Evolutionary conservation across 441 rosid species (phyloP).

Genomic region (Erodium texanum): DNA sequence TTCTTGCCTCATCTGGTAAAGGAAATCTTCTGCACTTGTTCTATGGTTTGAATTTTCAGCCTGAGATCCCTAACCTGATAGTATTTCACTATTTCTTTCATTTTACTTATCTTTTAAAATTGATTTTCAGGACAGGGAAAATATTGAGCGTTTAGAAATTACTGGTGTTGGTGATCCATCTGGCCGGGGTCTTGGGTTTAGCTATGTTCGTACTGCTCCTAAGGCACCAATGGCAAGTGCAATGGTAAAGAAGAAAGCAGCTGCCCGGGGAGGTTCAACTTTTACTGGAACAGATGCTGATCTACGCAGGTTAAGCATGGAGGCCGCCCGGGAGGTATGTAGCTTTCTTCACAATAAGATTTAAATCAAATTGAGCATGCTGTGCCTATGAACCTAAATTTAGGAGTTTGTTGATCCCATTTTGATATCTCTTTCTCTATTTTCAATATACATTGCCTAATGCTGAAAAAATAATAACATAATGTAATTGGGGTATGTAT

Average conservation of each 20-base stretch:
- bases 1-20: neutral
- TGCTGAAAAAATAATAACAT: too few relatives aligned
- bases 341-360: conserved; percentile 11
- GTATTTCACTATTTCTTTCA: conserved; percentile 3
- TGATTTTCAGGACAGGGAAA: conserved; percentile 73
- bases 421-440: too few relatives aligned
- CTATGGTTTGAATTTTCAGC: neutral
- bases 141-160: conserved; percentile 95
- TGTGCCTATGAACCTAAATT: neutral
- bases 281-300: conserved; percentile 99
- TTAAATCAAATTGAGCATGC: neutral
- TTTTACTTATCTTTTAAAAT: neutral
- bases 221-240: conserved; percentile 85
- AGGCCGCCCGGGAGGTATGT: conserved; percentile 96
- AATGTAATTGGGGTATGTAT: too few relatives aligned
- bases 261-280: conserved; percentile 74
- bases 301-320: conserved; percentile 98
- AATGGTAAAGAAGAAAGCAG: conserved; percentile 69
- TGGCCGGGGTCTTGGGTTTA: conserved; percentile 96
- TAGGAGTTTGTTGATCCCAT: too few relatives aligned
- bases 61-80: neutral
- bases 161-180: conserved; percentile 99
- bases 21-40: neutral
- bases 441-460: too few relatives aligned
- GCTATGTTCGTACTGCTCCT: conserved; percentile 84